Percentiles rank a stretch among this genome's conserved stretches.
These are phyloP conservation scores for Myxozyma vanderwaltii DNA, from an alignment of 805 yeast genomes.

Conservation along the genomic window DNA sequence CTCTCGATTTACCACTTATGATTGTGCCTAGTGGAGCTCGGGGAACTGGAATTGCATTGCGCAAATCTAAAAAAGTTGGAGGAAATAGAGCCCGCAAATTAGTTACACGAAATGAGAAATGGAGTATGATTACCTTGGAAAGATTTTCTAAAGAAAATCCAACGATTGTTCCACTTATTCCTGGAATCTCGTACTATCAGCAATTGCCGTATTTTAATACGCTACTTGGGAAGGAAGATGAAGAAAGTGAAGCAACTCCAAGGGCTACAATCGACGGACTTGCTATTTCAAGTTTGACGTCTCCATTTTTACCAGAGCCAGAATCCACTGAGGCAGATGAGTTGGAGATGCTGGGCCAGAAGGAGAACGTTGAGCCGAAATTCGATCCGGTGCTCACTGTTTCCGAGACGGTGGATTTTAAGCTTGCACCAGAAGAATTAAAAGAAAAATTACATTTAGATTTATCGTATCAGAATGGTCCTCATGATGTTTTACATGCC, in stretches of 20 bases:
- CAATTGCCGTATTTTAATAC: slow-evolving; percentile 36
- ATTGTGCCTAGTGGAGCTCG: slow-evolving; percentile 15
- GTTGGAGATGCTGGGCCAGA: slow-evolving; percentile 10
- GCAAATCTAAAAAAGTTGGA: slow-evolving; percentile 37
- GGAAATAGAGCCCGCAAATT: slow-evolving; percentile 44
- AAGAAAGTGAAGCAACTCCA: background rate
- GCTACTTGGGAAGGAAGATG: slow-evolving; percentile 24
- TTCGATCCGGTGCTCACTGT: slow-evolving; percentile 14
- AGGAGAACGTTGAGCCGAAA: background rate
- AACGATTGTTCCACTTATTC: slow-evolving; percentile 42
- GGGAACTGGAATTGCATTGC: slow-evolving; percentile 8
- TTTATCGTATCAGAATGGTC: slow-evolving; percentile 37
- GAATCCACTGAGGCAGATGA: slow-evolving; percentile 2
- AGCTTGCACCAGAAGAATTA: slow-evolving; percentile 21
- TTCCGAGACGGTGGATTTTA: slow-evolving; percentile 8
- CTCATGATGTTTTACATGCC: slow-evolving; percentile 42
- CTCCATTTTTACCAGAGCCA: slow-evolving; percentile 11
- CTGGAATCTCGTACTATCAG: slow-evolving; percentile 36
- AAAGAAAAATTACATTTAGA: slow-evolving; percentile 24
- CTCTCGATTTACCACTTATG: slow-evolving; percentile 35
- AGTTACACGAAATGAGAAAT: slow-evolving; percentile 41
- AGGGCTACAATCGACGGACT: slow-evolving; percentile 26
- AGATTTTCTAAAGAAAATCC: slow-evolving; percentile 16
- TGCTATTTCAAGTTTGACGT: slow-evolving; percentile 21
- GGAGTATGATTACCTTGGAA: slow-evolving; percentile 39